Percentiles rank a stretch among this genome's conserved stretches.
Evolutionary conservation across 2,329 filamentous ascomycete genomes (phyloP).

Genomic region (Atkinsonella hypoxylon): DNA sequence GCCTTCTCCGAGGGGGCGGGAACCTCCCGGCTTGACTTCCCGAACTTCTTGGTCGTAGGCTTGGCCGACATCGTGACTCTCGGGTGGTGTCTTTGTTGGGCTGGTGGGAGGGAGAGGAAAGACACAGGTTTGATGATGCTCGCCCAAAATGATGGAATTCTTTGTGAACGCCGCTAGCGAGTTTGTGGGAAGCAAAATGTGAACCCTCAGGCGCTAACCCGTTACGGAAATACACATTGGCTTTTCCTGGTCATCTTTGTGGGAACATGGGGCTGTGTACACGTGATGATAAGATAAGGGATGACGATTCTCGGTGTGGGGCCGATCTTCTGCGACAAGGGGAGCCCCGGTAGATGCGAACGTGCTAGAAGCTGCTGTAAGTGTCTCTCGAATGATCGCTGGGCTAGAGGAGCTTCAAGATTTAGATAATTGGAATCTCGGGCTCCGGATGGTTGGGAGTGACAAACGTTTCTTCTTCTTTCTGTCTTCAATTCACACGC

Average conservation of each 20-base stretch:
- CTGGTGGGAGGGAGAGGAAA: constrained; percentile 24
- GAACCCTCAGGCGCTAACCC: constrained; percentile 29
- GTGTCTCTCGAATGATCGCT: constrained; percentile 12
- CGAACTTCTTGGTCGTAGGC: constrained; percentile 86
- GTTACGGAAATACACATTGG: constrained; percentile 14
- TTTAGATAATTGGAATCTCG: constrained; percentile 10
- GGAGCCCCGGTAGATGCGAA: constrained; percentile 17
- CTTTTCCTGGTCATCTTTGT: constrained; percentile 10
- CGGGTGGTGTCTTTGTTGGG: constrained; percentile 29
- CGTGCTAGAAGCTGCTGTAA: constrained; percentile 27
- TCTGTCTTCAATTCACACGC: not conserved
- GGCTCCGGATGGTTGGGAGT: not conserved
- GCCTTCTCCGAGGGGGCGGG: constrained; percentile 83
- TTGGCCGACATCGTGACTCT: constrained; percentile 60
- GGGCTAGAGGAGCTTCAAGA: not conserved
- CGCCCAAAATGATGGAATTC: constrained; percentile 29
- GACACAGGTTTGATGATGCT: constrained; percentile 25
- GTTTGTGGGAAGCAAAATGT: constrained; percentile 33
- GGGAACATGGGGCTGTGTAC: constrained; percentile 21
- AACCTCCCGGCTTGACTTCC: constrained; percentile 88
- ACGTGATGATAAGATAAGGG: constrained; percentile 26
- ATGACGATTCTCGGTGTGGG: not conserved
- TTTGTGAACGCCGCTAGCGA: constrained; percentile 29
- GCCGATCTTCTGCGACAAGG: no score
- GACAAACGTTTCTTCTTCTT: not conserved